Evolutionary conservation across 192 early-diverging fungal genomes (phyloP).

Genomic region (Backusella westeae): DNA sequence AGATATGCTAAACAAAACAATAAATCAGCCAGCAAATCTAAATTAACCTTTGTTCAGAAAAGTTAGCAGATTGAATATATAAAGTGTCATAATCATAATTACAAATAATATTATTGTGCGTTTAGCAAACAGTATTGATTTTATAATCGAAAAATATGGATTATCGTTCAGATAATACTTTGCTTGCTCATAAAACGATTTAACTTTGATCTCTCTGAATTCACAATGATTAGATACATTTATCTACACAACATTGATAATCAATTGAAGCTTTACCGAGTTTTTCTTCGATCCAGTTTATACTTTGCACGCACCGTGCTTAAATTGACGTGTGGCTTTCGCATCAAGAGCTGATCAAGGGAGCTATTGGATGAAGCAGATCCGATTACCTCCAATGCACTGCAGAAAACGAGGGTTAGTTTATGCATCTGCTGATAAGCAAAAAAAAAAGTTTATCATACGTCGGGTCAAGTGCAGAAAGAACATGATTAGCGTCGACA

Average conservation of each 20-base stretch:
- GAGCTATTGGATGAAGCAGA: conserved; percentile 8
- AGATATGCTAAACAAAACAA: conserved; percentile 57
- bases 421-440: background rate
- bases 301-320: conserved; percentile 28
- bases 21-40: conserved; percentile 53
- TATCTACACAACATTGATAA: background rate
- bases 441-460: background rate
- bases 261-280: conserved; percentile 13
- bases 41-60: conserved; percentile 34
- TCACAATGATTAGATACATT: background rate
- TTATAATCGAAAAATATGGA: background rate
- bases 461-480: conserved; percentile 28
- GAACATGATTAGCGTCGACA: conserved; percentile 1
- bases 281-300: conserved; percentile 15
- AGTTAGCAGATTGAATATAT: conserved; percentile 34
- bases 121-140: conserved; percentile 19
- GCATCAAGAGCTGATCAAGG: conserved; percentile 24
- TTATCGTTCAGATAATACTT: background rate
- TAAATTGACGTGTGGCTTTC: conserved; percentile 21
- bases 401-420: background rate
- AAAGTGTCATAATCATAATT: conserved; percentile 11
- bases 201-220: background rate
- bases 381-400: conserved; percentile 21
- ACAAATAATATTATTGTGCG: conserved; percentile 27
- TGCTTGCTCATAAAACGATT: background rate